Evolutionary conservation across 805 yeast species (phyloP), one percentile per base, ranked within the genome.

Genomic region (Candida adriatica): DNA sequence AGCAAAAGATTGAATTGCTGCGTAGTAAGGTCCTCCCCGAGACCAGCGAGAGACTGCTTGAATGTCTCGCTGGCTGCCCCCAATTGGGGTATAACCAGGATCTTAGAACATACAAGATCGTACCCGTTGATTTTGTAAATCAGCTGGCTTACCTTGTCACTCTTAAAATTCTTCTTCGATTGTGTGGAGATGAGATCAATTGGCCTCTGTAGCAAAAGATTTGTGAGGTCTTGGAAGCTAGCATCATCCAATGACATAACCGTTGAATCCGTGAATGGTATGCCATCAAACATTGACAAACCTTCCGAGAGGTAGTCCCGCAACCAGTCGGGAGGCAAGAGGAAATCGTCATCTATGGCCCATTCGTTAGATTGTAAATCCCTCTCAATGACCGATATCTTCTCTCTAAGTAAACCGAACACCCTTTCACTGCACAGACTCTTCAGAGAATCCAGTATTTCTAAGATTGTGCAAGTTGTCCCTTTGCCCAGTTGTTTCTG

Each of bases 281-380:
- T 22, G 13, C 37, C 37, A 37, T 46, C 35, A 42, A 60, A 66
- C 2, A 84, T 55, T 1, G 74, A 73, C 35, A 79, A 62, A 18
- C 81, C 61, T 11, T 74, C 79, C 0, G 73, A 60, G 29, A 80
- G 66, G 43, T 79, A 75, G n/a, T 73, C 79, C 29, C 70, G 61
- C 15, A 83, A 58, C 87, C 94, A 88, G 38, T 83, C 94, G 0
- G 96, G 95, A 5, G 94, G 77, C 38, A 79, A 72, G 15, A 83
- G 59, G 38, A 84, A 84, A 18, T 67, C 68, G 31, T 61, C 50
- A 27, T 51, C 53, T 13, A 67, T 38, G 11, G 48, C 58, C 49
- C 56, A 41, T 13, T 61, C 58, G 15, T 42, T 37, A 6, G 43
- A 45, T 23, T 56, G 56, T 16, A 42, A 39, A 25, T 34, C 39